Base-by-base conservation (phyloP, 2,329 filamentous ascomycete species). In the Rhytidhysteron rufulum region DNA sequence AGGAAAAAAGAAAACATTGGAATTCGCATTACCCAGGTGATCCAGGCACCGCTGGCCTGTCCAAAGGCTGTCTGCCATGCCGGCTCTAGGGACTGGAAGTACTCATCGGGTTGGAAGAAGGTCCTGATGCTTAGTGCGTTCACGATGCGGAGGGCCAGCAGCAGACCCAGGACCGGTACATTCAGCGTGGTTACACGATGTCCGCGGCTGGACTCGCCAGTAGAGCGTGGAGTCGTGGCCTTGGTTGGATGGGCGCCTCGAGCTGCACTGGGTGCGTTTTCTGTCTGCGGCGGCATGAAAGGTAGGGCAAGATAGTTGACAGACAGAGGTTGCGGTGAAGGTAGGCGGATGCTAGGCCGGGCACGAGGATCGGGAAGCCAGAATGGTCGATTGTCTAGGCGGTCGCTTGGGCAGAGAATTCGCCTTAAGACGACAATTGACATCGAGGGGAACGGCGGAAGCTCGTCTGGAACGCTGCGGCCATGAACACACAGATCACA, bases 101-200 rank as follows among this genome's bases (percentile, higher is more conserved):
- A 97, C 67, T 98, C 93, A 71, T 98, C 93, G 20, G 93, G 93
- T 66, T 98, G 93, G 70, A 98, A 98, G 65, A 96, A 98, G 16
- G 93, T 97, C 50, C 79, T 74, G 42, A 94, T 73, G 47, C 75
- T 80, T 53, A 93, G 74, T 22, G 88, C 83, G 69, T 95, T 95
- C 62, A 86, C 64, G 49, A 91, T 75, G 40, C 93, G 87, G 48
- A 95, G 78, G 30, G 79, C 73, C 50, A 96, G 52, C 36, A 80
- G 50, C 45, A 60, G 48, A 9, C 53, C 47, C 37, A 64, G 53
- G n/a, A n/a, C n/a, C n/a, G n/a, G n/a, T 40, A 59, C 32, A 43
- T 37, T 35, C 45, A 52, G 55, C 44, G 47, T 46, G 41, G 56
- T 51, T 54, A 57, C 57, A 59, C 57, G 38, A 19, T 22, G 57